A percentile compares a stretch with the other conserved stretches of the same genome.
Conservation (phyloP, 306 rosid species). For the Cicer cuneatum region DNA sequence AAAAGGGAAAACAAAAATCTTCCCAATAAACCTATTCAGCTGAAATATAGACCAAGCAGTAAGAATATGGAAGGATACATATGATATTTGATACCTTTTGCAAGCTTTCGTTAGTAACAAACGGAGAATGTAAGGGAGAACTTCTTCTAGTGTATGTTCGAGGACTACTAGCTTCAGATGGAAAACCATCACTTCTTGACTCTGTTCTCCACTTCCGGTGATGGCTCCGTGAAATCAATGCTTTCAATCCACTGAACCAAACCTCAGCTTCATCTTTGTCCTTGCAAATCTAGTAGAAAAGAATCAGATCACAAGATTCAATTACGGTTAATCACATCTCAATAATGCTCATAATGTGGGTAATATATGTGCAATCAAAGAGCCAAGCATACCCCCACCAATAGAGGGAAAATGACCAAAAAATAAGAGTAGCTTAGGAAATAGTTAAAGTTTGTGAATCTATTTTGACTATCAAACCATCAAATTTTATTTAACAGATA, state of each 20-base stretch:
- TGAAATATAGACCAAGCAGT: slow-evolving; percentile 27
- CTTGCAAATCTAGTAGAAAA: slow-evolving; percentile 84
- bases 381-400: not conserved
- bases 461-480: slow-evolving; percentile 31
- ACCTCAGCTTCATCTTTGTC: slow-evolving; percentile 99
- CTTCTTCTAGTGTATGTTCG: slow-evolving; percentile 90
- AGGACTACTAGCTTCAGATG: slow-evolving; percentile 96
- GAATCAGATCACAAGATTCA: slow-evolving; percentile 45
- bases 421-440: not conserved
- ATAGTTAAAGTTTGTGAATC: not conserved
- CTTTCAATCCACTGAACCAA: slow-evolving; percentile 98
- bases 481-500: slow-evolving; percentile 10
- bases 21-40: slow-evolving; percentile 36
- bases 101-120: slow-evolving; percentile 93
- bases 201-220: slow-evolving; percentile 93
- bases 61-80: slow-evolving; percentile 16
- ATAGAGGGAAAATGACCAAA: slow-evolving; percentile 13
- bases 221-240: slow-evolving; percentile 85
- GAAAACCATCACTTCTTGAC: slow-evolving; percentile 94
- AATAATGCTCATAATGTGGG: slow-evolving; percentile 21
- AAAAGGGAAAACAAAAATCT: slow-evolving; percentile 45
- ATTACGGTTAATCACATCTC: slow-evolving; percentile 33
- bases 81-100: slow-evolving; percentile 87
- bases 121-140: slow-evolving; percentile 90
- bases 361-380: slow-evolving; percentile 21